Base-by-base conservation (phyloP, 139 green algal genomes). In the Gonium pectorale region DNA sequence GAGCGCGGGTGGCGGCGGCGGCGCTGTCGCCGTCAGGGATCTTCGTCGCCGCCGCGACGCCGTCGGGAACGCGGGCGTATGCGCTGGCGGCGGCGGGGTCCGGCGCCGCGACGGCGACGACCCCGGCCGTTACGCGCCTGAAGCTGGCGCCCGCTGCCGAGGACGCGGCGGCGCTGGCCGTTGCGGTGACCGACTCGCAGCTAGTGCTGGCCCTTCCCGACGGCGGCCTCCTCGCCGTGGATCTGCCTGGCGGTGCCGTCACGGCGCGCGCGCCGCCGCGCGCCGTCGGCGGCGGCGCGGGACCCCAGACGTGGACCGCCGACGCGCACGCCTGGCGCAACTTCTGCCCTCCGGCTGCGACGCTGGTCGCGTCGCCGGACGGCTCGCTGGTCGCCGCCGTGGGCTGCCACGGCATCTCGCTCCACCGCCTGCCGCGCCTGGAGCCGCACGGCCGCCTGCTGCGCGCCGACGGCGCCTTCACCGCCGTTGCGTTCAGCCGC, bases 21-120 rank as follows among this genome's bases (percentile, higher is more conserved):
- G 93, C 94, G 5, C 54, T 98, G 5, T 95, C 96, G 0, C 87
- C 90, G 5, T 93, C 96, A 67, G 95, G 94, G 13, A 29, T 27
- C 24, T 81, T 83, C 33, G 43, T 98, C 2, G 95, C 92, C 24
- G 91, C 88, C 29, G 95, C 41, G 90, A 97, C 73, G 38, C 51
- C 13, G n/a, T 63, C 33, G 31, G 86, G 26, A 37, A 69, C 67
- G 60, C 89, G 84, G 27, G 77, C 93, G n/a, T 93, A 94, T 73
- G 40, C 69, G 37, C 71, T 95, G 27, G 19, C 29, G 8, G 5
- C 17, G 27, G 72, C 60, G 66, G 54, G n/a, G 46, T 60, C 21
- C 64, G 80, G 40, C 31, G 31, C 67, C 0, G 54, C 24, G 27
- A 5, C 9, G 2, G 44, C 60, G 19, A 31, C 44, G 68, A 31